Conservation (phyloP, 2,329 filamentous ascomycete species). For the Samsoniella hepiali region DNA sequence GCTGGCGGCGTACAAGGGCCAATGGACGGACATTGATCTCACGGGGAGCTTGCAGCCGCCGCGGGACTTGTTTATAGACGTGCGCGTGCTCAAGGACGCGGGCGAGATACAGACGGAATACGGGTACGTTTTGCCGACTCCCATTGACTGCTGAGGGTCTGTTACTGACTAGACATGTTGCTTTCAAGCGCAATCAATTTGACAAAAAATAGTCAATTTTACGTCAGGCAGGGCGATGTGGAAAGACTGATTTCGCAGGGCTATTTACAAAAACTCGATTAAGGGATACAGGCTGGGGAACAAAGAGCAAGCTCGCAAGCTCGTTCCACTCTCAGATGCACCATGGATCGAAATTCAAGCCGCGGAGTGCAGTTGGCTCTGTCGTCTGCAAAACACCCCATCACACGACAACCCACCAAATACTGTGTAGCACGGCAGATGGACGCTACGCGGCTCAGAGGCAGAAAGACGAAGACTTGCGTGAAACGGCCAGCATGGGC, state of each 20-base stretch:
- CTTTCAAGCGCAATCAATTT: conserved; percentile 77
- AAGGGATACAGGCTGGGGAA: conserved; percentile 23
- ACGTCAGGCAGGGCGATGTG: conserved; percentile 92
- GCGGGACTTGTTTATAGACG: conserved; percentile 94
- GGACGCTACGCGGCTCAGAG: background rate
- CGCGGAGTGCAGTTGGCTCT: background rate
- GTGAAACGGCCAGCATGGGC: background rate
- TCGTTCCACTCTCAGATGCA: background rate
- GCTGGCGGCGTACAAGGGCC: conserved; percentile 92
- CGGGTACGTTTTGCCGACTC: conserved; percentile 58
- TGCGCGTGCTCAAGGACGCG: conserved; percentile 91
- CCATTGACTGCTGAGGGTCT: background rate
- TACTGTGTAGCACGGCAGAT: background rate
- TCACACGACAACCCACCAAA: background rate
- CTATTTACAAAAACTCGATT: conserved; percentile 87
- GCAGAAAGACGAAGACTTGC: background rate
- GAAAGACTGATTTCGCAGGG: conserved; percentile 92
- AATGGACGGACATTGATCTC: conserved; percentile 96
- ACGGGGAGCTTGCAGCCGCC: conserved; percentile 92
- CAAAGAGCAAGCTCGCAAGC: background rate
- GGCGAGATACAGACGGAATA: conserved; percentile 99
- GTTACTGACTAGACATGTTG: background rate
- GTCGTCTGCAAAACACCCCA: background rate
- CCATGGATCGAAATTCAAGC: background rate
- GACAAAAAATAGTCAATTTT: conserved; percentile 98